Conservation (phyloP, 176 grass and related monocot genomes). For the Carex kokanica region DNA sequence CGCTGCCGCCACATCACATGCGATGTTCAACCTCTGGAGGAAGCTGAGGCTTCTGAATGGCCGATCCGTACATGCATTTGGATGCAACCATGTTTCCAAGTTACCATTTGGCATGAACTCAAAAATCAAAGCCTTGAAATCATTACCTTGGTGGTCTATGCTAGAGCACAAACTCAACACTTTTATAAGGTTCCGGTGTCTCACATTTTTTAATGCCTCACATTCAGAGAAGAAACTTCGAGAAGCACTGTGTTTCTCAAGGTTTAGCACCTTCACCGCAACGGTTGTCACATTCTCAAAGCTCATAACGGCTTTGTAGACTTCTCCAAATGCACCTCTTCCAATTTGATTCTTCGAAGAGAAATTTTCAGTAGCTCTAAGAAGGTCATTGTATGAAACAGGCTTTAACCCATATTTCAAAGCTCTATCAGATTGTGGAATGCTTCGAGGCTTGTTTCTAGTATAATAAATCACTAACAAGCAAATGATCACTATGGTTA, state of each 20-base stretch:
- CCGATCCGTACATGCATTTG: not conserved
- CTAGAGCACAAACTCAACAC: conserved; percentile 40
- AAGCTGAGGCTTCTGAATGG: conserved; percentile 17
- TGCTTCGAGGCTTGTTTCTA: not conserved
- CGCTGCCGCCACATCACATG: conserved; percentile 34
- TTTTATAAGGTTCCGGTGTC: conserved; percentile 45
- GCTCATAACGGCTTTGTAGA: conserved; percentile 36
- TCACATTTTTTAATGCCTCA: conserved; percentile 33
- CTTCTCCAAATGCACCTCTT: conserved; percentile 34
- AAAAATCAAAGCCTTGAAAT: conserved; percentile 54
- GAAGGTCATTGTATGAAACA: conserved; percentile 39
- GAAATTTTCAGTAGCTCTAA: conserved; percentile 40
- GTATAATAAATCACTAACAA: not conserved
- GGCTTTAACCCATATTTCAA: conserved; percentile 6
- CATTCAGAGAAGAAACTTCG: conserved; percentile 45
- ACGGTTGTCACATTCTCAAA: conserved; percentile 12
- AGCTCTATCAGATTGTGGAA: not conserved
- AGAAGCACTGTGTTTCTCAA: conserved; percentile 33
- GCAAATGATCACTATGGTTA: not conserved
- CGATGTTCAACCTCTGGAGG: conserved; percentile 25
- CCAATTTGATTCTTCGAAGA: conserved; percentile 33
- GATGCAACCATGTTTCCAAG: conserved; percentile 34
- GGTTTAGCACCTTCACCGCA: conserved; percentile 48
- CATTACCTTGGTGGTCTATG: conserved; percentile 36
- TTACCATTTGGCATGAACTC: conserved; percentile 47